phyloP scores from a whole-genome alignment of 495 filamentous ascomycete genomes.

The Xylaria bambusicola region DNA sequence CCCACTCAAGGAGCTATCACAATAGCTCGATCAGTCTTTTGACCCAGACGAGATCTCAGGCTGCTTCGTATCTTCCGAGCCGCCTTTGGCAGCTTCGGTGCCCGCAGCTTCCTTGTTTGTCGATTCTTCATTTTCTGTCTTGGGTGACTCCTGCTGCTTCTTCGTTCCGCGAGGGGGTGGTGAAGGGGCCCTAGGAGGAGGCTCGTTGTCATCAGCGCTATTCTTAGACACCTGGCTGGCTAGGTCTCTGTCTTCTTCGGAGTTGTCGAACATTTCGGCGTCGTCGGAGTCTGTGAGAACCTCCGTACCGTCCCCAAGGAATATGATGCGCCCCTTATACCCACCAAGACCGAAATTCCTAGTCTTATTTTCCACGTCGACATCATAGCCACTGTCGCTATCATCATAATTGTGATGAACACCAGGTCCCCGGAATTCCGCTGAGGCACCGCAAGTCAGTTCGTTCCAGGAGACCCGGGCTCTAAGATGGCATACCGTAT shows the following conservation, averaged over 20 bases:
- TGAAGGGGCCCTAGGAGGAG: slow-evolving; percentile 32
- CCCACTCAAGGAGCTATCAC: neutral
- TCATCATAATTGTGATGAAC: slow-evolving; percentile 90
- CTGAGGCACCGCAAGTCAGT: slow-evolving; percentile 55
- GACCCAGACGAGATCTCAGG: slow-evolving; percentile 23
- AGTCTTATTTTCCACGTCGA: slow-evolving; percentile 65
- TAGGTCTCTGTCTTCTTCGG: slow-evolving; percentile 80
- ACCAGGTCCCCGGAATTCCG: slow-evolving; percentile 93
- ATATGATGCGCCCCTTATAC: slow-evolving; percentile 80
- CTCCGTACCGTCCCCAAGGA: slow-evolving; percentile 92
- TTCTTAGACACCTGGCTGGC: slow-evolving; percentile 55
- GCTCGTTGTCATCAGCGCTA: slow-evolving; percentile 27
- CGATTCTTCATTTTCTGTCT: slow-evolving; percentile 20
- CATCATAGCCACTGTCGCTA: slow-evolving; percentile 88
- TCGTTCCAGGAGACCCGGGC: slow-evolving; percentile 51
- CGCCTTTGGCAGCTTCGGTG: slow-evolving; percentile 20
- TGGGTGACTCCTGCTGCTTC: slow-evolving; percentile 26
- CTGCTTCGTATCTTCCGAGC: slow-evolving; percentile 30
- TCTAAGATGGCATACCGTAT: slow-evolving; percentile 80
- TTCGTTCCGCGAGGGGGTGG: slow-evolving; percentile 32
- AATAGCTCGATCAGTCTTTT: slow-evolving; percentile 25
- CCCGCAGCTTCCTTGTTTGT: slow-evolving; percentile 12
- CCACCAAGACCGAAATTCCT: slow-evolving; percentile 59
- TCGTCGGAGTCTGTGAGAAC: slow-evolving; percentile 83
- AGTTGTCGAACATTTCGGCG: slow-evolving; percentile 87